Conservation (phyloP, 1,284 basidiomycete species). For the Pseudozyma flocculosa region DNA sequence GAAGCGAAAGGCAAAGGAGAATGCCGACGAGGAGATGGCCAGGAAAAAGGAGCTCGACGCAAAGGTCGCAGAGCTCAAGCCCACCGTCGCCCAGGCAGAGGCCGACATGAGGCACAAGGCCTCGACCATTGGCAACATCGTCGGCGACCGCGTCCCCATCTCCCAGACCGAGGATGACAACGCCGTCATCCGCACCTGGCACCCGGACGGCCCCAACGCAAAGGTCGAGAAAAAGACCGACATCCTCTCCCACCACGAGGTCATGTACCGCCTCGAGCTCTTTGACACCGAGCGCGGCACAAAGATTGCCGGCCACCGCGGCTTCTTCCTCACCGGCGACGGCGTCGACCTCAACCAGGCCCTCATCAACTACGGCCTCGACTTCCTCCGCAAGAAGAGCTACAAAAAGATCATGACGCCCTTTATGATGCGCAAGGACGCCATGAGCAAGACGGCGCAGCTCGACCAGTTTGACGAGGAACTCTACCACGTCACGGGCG, state of each 20-base stretch:
- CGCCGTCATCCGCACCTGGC: constrained; percentile 75
- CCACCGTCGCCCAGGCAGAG: constrained; percentile 67
- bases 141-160: constrained; percentile 81
- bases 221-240: constrained; percentile 63
- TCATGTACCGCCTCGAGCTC: constrained; percentile 85
- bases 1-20: constrained; percentile 92
- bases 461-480: constrained; percentile 98
- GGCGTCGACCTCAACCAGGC: constrained; percentile 97
- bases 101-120: constrained; percentile 76
- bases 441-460: constrained; percentile 96
- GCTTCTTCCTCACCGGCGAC: constrained; percentile 92
- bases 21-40: constrained; percentile 79
- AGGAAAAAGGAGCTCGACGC: constrained; percentile 76
- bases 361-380: constrained; percentile 88
- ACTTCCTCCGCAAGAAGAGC: constrained; percentile 77
- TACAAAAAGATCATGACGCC: constrained; percentile 97
- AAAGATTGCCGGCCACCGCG: constrained; percentile 93
- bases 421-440: constrained; percentile 97
- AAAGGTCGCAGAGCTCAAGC: constrained; percentile 72
- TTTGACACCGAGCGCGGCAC: constrained; percentile 88
- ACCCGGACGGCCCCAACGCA: constrained; percentile 74
- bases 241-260: constrained; percentile 94
- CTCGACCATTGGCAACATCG: constrained; percentile 84
- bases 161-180: constrained; percentile 96
- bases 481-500: constrained; percentile 85